Percentiles rank a stretch among this genome's conserved stretches.
Evolutionary conservation across 2,329 filamentous ascomycete species (phyloP).

Genomic region (Botryotinia globosa): DNA sequence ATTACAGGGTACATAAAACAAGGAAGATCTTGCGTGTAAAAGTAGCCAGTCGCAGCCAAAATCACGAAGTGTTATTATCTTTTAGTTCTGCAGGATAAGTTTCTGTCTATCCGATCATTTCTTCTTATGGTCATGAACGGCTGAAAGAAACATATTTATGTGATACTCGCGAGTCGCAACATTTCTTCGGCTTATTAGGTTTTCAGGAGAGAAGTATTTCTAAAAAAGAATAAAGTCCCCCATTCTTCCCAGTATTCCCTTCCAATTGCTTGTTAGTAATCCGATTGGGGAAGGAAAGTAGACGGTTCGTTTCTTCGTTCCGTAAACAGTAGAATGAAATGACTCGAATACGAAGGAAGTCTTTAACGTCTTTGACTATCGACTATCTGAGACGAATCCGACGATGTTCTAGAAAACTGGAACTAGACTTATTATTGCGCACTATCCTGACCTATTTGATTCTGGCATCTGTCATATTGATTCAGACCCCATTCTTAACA

Average conservation of each 20-base stretch:
- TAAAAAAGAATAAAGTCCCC: neutral
- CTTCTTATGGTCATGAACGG: neutral
- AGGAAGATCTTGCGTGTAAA: neutral
- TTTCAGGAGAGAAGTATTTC: neutral
- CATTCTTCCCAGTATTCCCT: neutral
- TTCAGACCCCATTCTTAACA: constrained; percentile 9
- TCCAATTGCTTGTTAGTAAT: neutral
- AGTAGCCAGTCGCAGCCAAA: neutral
- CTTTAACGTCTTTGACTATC: neutral
- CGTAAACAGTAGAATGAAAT: neutral
- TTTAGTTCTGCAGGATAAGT: neutral
- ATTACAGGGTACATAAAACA: neutral
- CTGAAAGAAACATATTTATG: neutral
- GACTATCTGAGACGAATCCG: neutral
- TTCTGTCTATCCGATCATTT: neutral
- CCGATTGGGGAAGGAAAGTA: neutral
- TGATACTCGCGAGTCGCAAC: constrained; percentile 3
- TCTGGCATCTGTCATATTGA: constrained; percentile 8
- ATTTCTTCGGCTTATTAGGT: neutral
- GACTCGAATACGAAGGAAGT: neutral
- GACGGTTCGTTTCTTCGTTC: neutral
- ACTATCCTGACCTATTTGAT: neutral
- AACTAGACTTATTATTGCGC: constrained; percentile 1
- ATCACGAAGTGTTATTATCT: neutral
- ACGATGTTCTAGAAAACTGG: constrained; percentile 4